Evolutionary conservation across 306 rosid genomes (phyloP).

Genomic region (Sindora glabra): DNA sequence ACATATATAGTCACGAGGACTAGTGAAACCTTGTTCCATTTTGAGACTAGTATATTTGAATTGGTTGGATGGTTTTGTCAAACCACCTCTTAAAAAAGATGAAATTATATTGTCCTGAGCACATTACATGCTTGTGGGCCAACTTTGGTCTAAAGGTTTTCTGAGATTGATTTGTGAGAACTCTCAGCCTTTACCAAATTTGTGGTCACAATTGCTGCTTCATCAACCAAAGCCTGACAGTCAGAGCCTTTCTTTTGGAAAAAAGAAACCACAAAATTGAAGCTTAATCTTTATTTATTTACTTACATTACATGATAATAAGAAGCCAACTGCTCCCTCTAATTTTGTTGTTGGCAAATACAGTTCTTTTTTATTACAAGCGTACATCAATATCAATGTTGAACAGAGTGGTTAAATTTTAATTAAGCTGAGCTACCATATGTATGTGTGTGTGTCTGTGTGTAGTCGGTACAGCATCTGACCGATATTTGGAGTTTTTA

Average conservation of each 20-base stretch:
- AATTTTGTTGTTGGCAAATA: too few species aligned
- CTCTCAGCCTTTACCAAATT: background rate
- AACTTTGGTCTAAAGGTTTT: slow-evolving; percentile 19
- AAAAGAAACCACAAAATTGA: too few species aligned
- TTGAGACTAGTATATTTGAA: too few species aligned
- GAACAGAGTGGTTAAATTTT: background rate
- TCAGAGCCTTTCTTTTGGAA: background rate
- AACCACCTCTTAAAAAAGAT: slow-evolving; percentile 19
- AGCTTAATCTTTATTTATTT: too few species aligned
- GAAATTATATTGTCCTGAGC: slow-evolving; percentile 47
- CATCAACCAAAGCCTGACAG: slow-evolving; percentile 1
- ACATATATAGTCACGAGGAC: too few species aligned
- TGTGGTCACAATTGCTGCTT: slow-evolving; percentile 20
- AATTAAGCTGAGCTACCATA: background rate
- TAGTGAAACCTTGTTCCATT: too few species aligned
- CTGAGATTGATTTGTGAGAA: background rate
- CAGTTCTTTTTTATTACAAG: too few species aligned
- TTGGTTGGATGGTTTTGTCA: slow-evolving; percentile 13
- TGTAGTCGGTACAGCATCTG: too few species aligned
- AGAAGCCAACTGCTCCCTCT: slow-evolving; percentile 19
- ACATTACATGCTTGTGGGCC: slow-evolving; percentile 40
- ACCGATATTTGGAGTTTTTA: background rate
- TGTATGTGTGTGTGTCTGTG: background rate
- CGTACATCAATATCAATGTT: too few species aligned
- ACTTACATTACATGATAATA: slow-evolving; percentile 29